These are phyloP conservation scores for Penicillium sp. DNA, from an alignment of 2,329 filamentous ascomycete species.

Conservation along the genomic window DNA sequence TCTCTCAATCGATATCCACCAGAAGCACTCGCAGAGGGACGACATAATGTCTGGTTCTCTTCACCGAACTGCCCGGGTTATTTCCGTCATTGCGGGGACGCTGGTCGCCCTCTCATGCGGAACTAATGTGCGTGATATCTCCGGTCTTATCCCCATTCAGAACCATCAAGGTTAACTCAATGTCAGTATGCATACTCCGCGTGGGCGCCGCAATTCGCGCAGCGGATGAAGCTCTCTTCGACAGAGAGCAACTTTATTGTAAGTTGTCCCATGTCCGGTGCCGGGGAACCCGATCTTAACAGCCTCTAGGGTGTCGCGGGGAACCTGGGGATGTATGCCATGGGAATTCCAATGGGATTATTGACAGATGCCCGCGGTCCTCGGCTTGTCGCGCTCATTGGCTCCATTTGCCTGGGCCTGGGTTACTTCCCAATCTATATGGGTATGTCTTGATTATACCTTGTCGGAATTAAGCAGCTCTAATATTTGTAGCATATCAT, in stretches of 20 bases:
- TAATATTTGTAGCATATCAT: constrained; percentile 60
- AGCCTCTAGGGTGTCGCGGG: constrained; percentile 50
- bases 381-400: constrained; percentile 71
- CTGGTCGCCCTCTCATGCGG: constrained; percentile 84
- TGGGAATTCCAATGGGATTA: constrained; percentile 84
- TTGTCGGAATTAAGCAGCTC: neutral
- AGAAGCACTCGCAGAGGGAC: neutral
- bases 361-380: constrained; percentile 82
- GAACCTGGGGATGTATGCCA: constrained; percentile 83
- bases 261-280: constrained; percentile 31
- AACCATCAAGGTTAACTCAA: constrained; percentile 18
- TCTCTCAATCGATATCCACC: neutral
- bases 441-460: constrained; percentile 34
- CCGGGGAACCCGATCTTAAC: constrained; percentile 25
- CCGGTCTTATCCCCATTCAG: neutral
- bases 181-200: constrained; percentile 92
- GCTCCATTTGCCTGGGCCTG: constrained; percentile 66
- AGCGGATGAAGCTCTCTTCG: constrained; percentile 80
- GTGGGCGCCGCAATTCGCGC: constrained; percentile 94
- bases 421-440: constrained; percentile 84
- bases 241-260: constrained; percentile 91
- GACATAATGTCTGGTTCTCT: constrained; percentile 29
- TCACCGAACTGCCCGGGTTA: constrained; percentile 58
- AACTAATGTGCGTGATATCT: constrained; percentile 65
- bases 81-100: constrained; percentile 83